phyloP scores from a whole-genome alignment of 768 basidiomycete genomes.

The Auriscalpium microsporum region DNA sequence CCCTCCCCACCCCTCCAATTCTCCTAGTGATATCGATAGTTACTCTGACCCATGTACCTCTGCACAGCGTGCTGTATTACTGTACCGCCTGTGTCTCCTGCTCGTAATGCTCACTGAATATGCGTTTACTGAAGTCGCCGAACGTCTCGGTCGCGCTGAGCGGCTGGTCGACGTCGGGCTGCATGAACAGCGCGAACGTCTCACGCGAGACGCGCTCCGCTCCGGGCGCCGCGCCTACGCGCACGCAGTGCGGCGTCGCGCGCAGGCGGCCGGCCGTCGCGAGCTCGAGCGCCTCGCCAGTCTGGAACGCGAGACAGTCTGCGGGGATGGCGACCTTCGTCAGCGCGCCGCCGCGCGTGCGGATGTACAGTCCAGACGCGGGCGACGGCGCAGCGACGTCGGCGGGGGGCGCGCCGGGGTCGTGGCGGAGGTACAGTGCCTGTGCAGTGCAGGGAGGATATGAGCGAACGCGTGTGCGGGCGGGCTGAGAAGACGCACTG shows the following conservation, averaged over 20 bases:
- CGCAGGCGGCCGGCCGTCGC: constrained; percentile 73
- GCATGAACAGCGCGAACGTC: constrained; percentile 86
- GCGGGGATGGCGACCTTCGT: constrained; percentile 81
- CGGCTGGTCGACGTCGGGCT: constrained; percentile 74
- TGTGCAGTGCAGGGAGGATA: constrained; percentile 20
- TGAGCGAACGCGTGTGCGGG: background rate
- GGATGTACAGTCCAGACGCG: constrained; percentile 84
- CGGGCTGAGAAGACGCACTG: constrained; percentile 36
- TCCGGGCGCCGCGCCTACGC: constrained; percentile 46
- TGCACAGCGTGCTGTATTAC: too few species aligned
- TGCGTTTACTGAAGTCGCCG: constrained; percentile 80
- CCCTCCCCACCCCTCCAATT: too few species aligned
- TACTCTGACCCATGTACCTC: too few species aligned
- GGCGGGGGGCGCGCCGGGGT: constrained; percentile 29
- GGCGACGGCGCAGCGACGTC: constrained; percentile 62
- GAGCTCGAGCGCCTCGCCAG: constrained; percentile 89
- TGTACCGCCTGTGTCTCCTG: too few species aligned
- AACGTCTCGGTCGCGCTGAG: constrained; percentile 71
- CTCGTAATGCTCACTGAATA: constrained; percentile 57
- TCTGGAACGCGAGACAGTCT: constrained; percentile 90
- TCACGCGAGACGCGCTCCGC: constrained; percentile 60
- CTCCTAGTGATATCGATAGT: too few species aligned
- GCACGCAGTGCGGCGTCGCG: constrained; percentile 94
- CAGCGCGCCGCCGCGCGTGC: constrained; percentile 68
- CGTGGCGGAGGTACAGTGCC: constrained; percentile 77